phyloP scores from a whole-genome alignment of 2,329 filamentous ascomycete genomes.

The Emmonsia crescens region DNA sequence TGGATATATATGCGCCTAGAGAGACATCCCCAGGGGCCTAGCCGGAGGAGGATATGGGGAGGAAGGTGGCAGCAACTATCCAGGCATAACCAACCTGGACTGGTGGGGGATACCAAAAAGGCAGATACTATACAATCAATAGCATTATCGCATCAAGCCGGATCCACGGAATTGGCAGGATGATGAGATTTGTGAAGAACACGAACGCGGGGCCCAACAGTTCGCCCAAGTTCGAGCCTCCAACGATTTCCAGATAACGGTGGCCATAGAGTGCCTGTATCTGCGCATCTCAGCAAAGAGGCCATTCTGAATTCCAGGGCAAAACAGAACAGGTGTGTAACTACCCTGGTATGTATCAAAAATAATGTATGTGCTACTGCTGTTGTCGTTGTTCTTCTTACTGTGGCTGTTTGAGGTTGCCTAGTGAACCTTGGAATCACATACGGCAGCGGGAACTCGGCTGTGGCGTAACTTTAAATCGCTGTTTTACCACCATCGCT shows the following conservation, averaged over 20 bases:
- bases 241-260: constrained; percentile 42
- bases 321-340: no score
- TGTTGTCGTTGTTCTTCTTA: no score
- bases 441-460: no score
- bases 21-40: constrained; percentile 45
- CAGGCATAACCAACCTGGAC: constrained; percentile 36
- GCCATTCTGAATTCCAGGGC: no score
- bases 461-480: no score
- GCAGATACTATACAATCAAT: constrained; percentile 40
- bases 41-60: constrained; percentile 40
- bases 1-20: constrained; percentile 42
- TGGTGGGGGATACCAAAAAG: constrained; percentile 35
- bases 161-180: constrained; percentile 43
- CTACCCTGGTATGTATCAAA: no score
- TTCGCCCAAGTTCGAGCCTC: constrained; percentile 42
- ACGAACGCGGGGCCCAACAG: constrained; percentile 40
- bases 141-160: constrained; percentile 38
- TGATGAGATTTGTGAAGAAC: constrained; percentile 40
- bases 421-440: no score
- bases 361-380: no score
- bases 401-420: no score
- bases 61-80: constrained; percentile 37
- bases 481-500: no score
- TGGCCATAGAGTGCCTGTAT: constrained; percentile 42
- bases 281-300: no score